Percentiles rank a stretch among this genome's conserved stretches.
phyloP scores from a whole-genome alignment of 768 basidiomycete genomes.

The Obba rivulosa region DNA sequence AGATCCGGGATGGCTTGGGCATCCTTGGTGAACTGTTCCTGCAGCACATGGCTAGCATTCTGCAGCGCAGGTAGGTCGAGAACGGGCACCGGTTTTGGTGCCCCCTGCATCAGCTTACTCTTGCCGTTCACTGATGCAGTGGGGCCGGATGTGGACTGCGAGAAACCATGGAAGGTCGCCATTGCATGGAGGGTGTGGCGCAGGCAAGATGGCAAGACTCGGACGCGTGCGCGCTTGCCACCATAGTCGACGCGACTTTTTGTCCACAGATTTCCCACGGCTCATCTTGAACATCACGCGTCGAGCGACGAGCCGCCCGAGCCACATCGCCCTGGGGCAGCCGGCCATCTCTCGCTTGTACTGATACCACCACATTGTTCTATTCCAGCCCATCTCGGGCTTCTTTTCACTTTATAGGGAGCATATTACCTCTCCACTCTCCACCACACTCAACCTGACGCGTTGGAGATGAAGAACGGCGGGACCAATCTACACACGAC shows the following conservation, averaged over 20 bases:
- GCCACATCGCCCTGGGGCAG: not conserved
- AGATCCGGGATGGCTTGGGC: slow-evolving; percentile 70
- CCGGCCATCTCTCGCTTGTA: not conserved
- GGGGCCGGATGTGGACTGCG: slow-evolving; percentile 7
- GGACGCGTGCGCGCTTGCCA: not conserved
- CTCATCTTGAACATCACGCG: no score
- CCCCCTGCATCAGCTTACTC: slow-evolving; percentile 10
- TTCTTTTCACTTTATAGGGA: not conserved
- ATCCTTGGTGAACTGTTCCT: slow-evolving; percentile 69
- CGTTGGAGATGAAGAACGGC: no score
- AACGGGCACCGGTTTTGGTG: slow-evolving; percentile 19
- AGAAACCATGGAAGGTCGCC: not conserved
- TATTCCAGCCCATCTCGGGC: not conserved
- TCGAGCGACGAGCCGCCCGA: no score
- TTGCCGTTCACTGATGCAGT: slow-evolving; percentile 11
- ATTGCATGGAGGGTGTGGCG: not conserved
- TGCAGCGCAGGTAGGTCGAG: slow-evolving; percentile 62
- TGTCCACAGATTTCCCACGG: no score
- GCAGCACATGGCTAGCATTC: slow-evolving; percentile 60
- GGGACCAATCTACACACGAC: slow-evolving; percentile 3
- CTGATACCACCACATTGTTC: not conserved
- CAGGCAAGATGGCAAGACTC: not conserved
- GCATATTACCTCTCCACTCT: not conserved
- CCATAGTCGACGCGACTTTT: no score
- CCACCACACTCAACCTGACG: no score